These are phyloP conservation scores for Omphalea diandra DNA, from an alignment of 441 rosid genomes.

Conservation along the genomic window DNA sequence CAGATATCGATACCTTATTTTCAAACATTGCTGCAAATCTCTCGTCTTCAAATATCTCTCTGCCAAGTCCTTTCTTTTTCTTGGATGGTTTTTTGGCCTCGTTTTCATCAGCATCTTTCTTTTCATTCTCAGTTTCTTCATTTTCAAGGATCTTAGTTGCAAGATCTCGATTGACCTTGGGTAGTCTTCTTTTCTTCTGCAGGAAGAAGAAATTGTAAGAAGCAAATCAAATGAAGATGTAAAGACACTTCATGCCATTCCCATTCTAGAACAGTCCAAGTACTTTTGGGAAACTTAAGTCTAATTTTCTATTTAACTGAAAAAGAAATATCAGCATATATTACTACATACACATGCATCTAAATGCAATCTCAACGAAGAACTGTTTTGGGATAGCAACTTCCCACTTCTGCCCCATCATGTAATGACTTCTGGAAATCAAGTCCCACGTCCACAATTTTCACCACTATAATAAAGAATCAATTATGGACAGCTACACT, in stretches of 20 bases:
- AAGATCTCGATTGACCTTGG: constrained; percentile 67
- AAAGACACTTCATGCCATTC: neutral
- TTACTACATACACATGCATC: neutral
- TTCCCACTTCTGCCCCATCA: neutral
- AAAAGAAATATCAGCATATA: neutral
- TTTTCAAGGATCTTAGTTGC: constrained; percentile 50
- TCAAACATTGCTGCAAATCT: constrained; percentile 57
- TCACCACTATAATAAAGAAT: neutral
- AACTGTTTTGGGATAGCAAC: neutral
- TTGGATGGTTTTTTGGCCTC: constrained; percentile 61
- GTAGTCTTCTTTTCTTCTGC: constrained; percentile 66
- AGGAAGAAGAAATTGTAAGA: constrained; percentile 21
- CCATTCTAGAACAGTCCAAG: neutral
- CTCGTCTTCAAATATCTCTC: constrained; percentile 49
- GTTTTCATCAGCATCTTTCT: constrained; percentile 40
- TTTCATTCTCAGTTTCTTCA: constrained; percentile 54
- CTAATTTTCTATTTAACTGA: neutral
- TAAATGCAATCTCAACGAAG: neutral
- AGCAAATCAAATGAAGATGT: neutral
- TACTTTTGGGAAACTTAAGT: neutral
- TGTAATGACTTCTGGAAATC: neutral
- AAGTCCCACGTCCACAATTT: neutral
- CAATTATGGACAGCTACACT: neutral
- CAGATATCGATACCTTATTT: constrained; percentile 49
- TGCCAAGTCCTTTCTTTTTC: constrained; percentile 66